These are phyloP conservation scores for Entomortierella chlamydospora DNA, from an alignment of 192 early-diverging fungal species.

Conservation along the genomic window DNA sequence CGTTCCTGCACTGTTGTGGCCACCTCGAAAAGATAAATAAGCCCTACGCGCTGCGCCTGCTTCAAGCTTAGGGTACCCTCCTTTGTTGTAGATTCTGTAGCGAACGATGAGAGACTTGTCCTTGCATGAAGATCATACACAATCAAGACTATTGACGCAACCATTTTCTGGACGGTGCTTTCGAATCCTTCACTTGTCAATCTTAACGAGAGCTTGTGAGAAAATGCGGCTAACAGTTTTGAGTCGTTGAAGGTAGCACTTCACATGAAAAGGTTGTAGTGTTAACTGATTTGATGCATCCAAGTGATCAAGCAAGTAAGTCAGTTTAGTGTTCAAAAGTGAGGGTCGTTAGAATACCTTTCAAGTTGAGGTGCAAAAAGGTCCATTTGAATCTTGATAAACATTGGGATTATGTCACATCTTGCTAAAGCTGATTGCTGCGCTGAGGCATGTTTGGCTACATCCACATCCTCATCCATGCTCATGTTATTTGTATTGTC, in stretches of 20 bases:
- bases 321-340: too few relatives aligned
- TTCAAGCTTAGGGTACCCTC: slow-evolving; percentile 28
- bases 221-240: slow-evolving; percentile 29
- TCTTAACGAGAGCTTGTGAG: slow-evolving; percentile 31
- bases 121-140: slow-evolving; percentile 57
- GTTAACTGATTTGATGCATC: background rate
- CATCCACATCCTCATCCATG: slow-evolving; percentile 18
- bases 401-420: slow-evolving; percentile 30
- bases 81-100: slow-evolving; percentile 31
- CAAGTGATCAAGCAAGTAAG: too few relatives aligned
- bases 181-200: slow-evolving; percentile 15
- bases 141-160: slow-evolving; percentile 54
- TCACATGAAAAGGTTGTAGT: background rate
- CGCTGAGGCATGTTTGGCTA: background rate
- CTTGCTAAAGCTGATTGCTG: slow-evolving; percentile 14
- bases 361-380: slow-evolving; percentile 39
- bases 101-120: slow-evolving; percentile 19
- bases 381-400: slow-evolving; percentile 55
- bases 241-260: slow-evolving; percentile 29
- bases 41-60: slow-evolving; percentile 43
- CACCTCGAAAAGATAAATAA: slow-evolving; percentile 25
- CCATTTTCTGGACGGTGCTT: slow-evolving; percentile 18
- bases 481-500: slow-evolving; percentile 10
- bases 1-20: slow-evolving; percentile 21
- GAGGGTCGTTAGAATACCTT: too few relatives aligned